Conservation (phyloP, 2,329 filamentous ascomycete species). For the Dactylellina leptospora region DNA sequence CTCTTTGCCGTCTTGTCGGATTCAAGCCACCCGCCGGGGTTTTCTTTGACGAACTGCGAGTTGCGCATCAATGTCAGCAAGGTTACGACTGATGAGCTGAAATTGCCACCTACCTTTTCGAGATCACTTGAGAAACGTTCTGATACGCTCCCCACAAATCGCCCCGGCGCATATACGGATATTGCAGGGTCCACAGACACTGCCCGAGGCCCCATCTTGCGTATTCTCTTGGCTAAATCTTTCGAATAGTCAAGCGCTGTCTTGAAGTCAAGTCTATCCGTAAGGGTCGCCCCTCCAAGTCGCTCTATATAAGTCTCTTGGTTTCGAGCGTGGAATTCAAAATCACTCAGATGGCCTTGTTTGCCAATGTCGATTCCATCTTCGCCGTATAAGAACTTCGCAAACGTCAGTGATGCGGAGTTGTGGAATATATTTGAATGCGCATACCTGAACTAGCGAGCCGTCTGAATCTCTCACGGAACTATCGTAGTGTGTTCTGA, state of each 20-base stretch:
- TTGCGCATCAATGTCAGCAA: slow-evolving; percentile 52
- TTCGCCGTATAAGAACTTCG: slow-evolving; percentile 96
- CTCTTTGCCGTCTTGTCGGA: slow-evolving; percentile 65
- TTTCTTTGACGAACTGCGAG: slow-evolving; percentile 77
- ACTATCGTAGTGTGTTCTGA: slow-evolving; percentile 90
- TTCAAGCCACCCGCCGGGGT: slow-evolving; percentile 66
- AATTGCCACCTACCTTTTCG: slow-evolving; percentile 65
- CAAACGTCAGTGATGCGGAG: not conserved
- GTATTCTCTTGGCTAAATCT: slow-evolving; percentile 75
- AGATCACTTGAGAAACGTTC: slow-evolving; percentile 79
- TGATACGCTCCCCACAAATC: slow-evolving; percentile 64
- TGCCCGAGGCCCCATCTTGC: slow-evolving; percentile 66
- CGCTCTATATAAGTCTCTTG: slow-evolving; percentile 80
- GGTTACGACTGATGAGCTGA: slow-evolving; percentile 3
- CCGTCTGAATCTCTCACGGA: slow-evolving; percentile 95
- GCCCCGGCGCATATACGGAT: slow-evolving; percentile 55
- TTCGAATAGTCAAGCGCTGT: slow-evolving; percentile 69
- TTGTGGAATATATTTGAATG: no score
- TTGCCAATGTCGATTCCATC: slow-evolving; percentile 95
- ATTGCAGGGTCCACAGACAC: slow-evolving; percentile 53
- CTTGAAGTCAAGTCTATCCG: slow-evolving; percentile 69
- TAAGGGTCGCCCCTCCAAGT: slow-evolving; percentile 68
- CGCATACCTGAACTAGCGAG: slow-evolving; percentile 73
- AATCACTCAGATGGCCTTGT: slow-evolving; percentile 88
- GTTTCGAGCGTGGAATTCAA: slow-evolving; percentile 89